Conservation (phyloP, 805 yeast species). For the Candida fluviatilis region DNA sequence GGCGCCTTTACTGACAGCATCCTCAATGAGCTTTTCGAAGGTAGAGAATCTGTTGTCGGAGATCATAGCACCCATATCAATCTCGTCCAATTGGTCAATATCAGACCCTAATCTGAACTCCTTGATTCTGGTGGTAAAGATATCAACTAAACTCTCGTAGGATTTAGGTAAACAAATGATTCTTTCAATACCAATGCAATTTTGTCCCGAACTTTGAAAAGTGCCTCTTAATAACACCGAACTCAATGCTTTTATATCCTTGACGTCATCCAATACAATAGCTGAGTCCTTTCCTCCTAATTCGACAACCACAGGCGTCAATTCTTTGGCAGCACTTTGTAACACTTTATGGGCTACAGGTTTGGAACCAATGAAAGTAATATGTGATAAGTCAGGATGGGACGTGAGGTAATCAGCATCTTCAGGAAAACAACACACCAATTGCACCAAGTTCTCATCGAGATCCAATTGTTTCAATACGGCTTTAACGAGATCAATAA, state of each 20-base stretch:
- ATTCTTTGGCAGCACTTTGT: slow-evolving; percentile 73
- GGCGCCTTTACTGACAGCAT: slow-evolving; percentile 83
- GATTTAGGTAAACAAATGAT: slow-evolving; percentile 74
- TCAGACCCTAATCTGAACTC: slow-evolving; percentile 79
- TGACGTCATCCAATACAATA: slow-evolving; percentile 77
- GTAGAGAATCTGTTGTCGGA: slow-evolving; percentile 68
- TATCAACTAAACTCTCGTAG: slow-evolving; percentile 58
- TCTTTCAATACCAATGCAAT: slow-evolving; percentile 96
- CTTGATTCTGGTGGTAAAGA: slow-evolving; percentile 55
- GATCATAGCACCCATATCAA: slow-evolving; percentile 96
- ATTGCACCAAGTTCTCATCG: slow-evolving; percentile 80
- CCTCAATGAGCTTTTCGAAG: slow-evolving; percentile 62
- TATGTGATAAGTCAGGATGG: slow-evolving; percentile 77
- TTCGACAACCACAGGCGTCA: slow-evolving; percentile 94
- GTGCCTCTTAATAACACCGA: slow-evolving; percentile 91
- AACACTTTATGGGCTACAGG: slow-evolving; percentile 90
- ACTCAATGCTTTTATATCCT: slow-evolving; percentile 48
- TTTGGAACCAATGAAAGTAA: slow-evolving; percentile 94
- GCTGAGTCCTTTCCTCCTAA: slow-evolving; percentile 96
- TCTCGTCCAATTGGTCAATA: slow-evolving; percentile 83
- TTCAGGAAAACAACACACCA: slow-evolving; percentile 84
- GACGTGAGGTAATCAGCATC: slow-evolving; percentile 83
- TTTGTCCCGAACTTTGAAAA: slow-evolving; percentile 96
- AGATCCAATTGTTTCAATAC: slow-evolving; percentile 72
- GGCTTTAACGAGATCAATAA: slow-evolving; percentile 63